Evolutionary conservation across 805 yeast species (phyloP).

Genomic region (Starmera dryadoides): DNA sequence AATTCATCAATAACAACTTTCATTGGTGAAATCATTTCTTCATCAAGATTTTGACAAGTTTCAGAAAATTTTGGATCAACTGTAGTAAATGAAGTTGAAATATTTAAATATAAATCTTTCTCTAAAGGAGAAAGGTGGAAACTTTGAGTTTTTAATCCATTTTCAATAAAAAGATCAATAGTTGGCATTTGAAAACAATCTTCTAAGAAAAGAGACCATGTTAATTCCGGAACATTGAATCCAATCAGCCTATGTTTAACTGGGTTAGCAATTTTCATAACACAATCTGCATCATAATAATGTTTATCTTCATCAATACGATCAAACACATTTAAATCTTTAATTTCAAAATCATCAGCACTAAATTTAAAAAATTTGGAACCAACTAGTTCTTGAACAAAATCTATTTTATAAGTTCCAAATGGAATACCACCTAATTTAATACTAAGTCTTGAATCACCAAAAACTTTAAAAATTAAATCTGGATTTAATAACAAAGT

Average conservation of each 20-base stretch:
- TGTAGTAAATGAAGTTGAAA: slow-evolving; percentile 5
- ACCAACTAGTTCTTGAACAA: slow-evolving; percentile 23
- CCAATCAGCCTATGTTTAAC: slow-evolving; percentile 12
- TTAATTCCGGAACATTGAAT: slow-evolving; percentile 25
- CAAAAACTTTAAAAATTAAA: slow-evolving; percentile 24
- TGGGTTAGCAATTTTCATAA: slow-evolving; percentile 15
- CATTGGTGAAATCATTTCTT: slow-evolving; percentile 9
- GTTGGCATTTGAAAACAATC: slow-evolving; percentile 27
- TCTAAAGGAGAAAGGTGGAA: slow-evolving; percentile 12
- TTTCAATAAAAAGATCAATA: slow-evolving; percentile 21
- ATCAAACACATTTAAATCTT: slow-evolving; percentile 18
- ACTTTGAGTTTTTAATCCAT: slow-evolving; percentile 3
- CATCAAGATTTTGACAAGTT: slow-evolving; percentile 3
- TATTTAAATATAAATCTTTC: slow-evolving; percentile 5
- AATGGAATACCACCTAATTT: slow-evolving; percentile 27
- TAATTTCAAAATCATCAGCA: slow-evolving; percentile 15
- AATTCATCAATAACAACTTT: slow-evolving; percentile 7
- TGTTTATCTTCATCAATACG: slow-evolving; percentile 8
- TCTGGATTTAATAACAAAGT: slow-evolving; percentile 23
- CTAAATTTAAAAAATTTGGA: slow-evolving; percentile 14
- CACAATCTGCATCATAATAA: slow-evolving; percentile 20
- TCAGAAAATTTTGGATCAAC: slow-evolving; percentile 2
- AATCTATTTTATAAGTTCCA: slow-evolving; percentile 22
- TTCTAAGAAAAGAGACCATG: slow-evolving; percentile 28
- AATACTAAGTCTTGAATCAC: slow-evolving; percentile 25